Conservation (phyloP, 2,329 filamentous ascomycete species). For the Diaporthe citri region DNA sequence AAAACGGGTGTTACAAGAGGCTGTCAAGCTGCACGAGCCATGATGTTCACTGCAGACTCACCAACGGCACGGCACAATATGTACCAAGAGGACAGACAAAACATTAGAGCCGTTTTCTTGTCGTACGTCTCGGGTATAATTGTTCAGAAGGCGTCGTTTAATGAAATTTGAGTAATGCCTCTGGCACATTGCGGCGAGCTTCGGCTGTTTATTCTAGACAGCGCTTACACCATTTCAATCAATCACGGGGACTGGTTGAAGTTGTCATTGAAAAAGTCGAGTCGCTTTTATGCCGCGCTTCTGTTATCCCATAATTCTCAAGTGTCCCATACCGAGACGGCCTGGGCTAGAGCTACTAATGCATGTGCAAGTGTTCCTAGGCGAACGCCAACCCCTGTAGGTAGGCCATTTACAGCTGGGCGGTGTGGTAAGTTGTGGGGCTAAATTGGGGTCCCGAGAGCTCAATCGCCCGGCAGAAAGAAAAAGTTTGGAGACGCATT, state of each 20-base stretch:
- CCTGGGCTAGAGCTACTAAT: background rate
- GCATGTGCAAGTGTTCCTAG: background rate
- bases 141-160: background rate
- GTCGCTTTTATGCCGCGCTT: background rate
- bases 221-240: too few relatives aligned
- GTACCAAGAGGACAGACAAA: background rate
- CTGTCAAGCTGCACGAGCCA: background rate
- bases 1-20: background rate
- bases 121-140: background rate
- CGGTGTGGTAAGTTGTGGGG: constrained; percentile 34
- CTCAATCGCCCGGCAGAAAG: constrained; percentile 34
- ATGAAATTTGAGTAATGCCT: background rate
- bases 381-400: background rate
- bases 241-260: background rate
- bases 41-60: background rate
- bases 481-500: constrained; percentile 38
- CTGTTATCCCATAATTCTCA: background rate
- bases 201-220: background rate
- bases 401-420: background rate
- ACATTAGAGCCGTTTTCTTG: background rate
- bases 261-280: background rate
- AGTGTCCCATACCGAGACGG: background rate
- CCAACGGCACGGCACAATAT: background rate
- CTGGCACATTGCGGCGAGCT: background rate
- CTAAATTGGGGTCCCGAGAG: constrained; percentile 4